phyloP scores from a whole-genome alignment of 108 stramenopile species.

The Nitzschia palea region DNA sequence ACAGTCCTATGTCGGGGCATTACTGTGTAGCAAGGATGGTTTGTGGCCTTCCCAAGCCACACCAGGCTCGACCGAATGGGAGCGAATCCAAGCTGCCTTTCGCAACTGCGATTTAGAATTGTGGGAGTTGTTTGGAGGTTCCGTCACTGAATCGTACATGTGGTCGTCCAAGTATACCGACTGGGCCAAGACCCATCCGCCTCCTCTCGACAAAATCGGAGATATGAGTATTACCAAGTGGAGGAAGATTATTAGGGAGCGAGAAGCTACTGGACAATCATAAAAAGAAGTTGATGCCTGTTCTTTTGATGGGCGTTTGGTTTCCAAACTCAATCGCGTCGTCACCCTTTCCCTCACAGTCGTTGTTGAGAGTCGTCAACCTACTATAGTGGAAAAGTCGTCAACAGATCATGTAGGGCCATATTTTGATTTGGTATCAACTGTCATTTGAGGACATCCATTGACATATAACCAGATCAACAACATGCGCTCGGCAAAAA shows the following conservation, averaged over 20 bases:
- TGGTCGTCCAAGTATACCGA: slow-evolving; percentile 2
- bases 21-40: slow-evolving; percentile 91
- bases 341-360: too few relatives aligned
- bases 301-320: too few relatives aligned
- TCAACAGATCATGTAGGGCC: too few relatives aligned
- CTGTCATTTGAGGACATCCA: too few relatives aligned
- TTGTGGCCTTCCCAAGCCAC: slow-evolving; percentile 45
- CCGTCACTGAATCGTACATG: background rate
- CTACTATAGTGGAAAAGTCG: too few relatives aligned
- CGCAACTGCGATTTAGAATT: background rate
- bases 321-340: too few relatives aligned
- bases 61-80: background rate
- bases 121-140: slow-evolving; percentile 2
- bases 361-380: too few relatives aligned
- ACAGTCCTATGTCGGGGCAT: slow-evolving; percentile 86
- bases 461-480: too few relatives aligned
- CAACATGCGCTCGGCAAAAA: too few relatives aligned
- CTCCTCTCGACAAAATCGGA: background rate
- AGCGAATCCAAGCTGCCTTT: background rate
- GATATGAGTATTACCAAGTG: slow-evolving; percentile 2
- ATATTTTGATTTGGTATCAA: too few relatives aligned
- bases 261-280: background rate
- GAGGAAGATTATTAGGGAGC: background rate
- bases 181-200: background rate
- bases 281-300: too few relatives aligned